phyloP scores from a whole-genome alignment of 345 rosid species.

The Pelargonium nanum region DNA sequence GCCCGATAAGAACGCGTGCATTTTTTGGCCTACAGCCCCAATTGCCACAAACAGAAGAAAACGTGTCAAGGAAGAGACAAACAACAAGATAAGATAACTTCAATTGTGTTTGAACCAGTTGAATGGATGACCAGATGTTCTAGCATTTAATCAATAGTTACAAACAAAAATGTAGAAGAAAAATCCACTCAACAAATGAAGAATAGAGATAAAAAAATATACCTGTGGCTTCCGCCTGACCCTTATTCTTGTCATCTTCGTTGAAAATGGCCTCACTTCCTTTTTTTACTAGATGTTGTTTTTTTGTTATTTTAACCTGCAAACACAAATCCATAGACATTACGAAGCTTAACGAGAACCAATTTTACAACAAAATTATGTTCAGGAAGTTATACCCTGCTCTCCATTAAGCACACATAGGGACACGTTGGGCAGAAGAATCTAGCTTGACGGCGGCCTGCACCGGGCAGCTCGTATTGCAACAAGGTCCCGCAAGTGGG shows the following conservation, averaged over 20 bases:
- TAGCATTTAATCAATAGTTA: no score
- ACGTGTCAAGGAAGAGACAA: no score
- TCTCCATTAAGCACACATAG: slow-evolving; percentile 34
- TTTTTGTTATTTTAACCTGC: slow-evolving; percentile 50
- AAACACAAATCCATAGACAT: not conserved
- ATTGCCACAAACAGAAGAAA: no score
- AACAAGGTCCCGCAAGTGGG: slow-evolving; percentile 44
- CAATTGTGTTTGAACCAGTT: no score
- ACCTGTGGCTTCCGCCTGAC: not conserved
- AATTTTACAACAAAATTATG: not conserved
- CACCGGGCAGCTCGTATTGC: slow-evolving; percentile 36
- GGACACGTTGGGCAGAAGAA: slow-evolving; percentile 50
- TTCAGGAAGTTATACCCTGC: slow-evolving; percentile 15
- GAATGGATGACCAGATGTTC: no score
- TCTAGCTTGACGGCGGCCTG: slow-evolving; percentile 26
- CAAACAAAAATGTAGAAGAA: no score
- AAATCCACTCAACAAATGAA: not conserved
- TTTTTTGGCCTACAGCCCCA: no score
- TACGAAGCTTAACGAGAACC: not conserved
- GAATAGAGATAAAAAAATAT: not conserved
- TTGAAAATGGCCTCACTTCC: slow-evolving; percentile 42
- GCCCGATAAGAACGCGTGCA: no score
- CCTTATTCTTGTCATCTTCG: slow-evolving; percentile 35
- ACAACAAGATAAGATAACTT: no score
- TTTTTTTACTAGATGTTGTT: slow-evolving; percentile 35